Evolutionary conservation across 306 rosid species (phyloP).

Genomic region (Cicer bijugum): DNA sequence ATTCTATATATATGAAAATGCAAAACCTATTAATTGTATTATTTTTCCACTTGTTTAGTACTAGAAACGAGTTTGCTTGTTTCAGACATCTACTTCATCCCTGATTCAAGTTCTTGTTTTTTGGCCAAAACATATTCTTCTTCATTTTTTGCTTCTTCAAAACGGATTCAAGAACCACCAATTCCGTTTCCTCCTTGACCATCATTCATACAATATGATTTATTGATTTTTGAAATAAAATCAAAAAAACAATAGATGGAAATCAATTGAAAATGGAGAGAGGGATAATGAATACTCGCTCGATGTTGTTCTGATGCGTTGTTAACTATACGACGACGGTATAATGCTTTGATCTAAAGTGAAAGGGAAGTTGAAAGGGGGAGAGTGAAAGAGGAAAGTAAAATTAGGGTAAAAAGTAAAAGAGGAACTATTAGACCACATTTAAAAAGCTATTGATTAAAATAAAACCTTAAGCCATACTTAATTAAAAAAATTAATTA

Average conservation of each 20-base stretch:
- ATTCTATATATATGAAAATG: no score
- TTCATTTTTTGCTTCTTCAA: conserved; percentile 70
- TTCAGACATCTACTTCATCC: conserved; percentile 50
- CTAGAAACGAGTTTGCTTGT: conserved; percentile 61
- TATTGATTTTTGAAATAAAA: neutral
- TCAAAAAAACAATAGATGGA: neutral
- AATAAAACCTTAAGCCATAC: no score
- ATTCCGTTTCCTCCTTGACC: conserved; percentile 57
- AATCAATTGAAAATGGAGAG: neutral
- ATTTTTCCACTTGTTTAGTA: conserved; percentile 54
- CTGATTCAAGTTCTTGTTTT: conserved; percentile 48
- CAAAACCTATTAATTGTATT: conserved; percentile 25
- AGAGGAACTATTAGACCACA: no score
- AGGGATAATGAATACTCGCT: neutral
- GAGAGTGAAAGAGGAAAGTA: no score
- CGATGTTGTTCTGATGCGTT: neutral
- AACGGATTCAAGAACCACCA: conserved; percentile 65
- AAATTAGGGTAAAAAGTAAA: no score
- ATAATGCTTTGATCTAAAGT: no score
- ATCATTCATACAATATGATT: conserved; percentile 38
- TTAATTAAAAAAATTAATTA: no score
- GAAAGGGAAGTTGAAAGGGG: no score
- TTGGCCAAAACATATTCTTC: conserved; percentile 73
- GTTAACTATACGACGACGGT: no score
- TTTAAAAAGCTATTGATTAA: no score